Conservation (phyloP, 2,329 filamentous ascomycete species). For the Calonectria hawksworthii region DNA sequence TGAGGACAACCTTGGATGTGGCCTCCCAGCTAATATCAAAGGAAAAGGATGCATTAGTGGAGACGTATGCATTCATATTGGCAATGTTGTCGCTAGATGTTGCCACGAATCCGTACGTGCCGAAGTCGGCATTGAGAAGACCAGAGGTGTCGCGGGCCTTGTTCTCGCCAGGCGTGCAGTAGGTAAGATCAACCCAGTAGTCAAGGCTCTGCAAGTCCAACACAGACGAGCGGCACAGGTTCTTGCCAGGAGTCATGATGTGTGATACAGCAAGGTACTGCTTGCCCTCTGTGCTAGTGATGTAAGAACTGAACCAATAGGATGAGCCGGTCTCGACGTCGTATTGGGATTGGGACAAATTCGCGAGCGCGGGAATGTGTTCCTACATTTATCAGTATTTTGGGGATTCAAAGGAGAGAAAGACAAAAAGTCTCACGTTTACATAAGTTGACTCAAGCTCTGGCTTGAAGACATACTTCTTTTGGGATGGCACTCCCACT, state of each 20-base stretch:
- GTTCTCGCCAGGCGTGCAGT: not conserved
- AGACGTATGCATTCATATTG: not conserved
- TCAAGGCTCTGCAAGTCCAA: not conserved
- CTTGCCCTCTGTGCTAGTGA: constrained; percentile 1
- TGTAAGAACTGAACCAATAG: constrained; percentile 14
- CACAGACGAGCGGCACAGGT: constrained; percentile 1
- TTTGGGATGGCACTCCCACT: not conserved
- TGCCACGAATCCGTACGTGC: not conserved
- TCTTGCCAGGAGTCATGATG: not conserved
- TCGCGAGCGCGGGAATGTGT: not conserved
- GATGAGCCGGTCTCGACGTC: not conserved
- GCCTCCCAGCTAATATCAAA: constrained; percentile 10
- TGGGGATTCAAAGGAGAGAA: too few relatives aligned
- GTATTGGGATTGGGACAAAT: constrained; percentile 4
- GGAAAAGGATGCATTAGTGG: not conserved
- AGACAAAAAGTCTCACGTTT: too few relatives aligned
- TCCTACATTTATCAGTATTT: not conserved
- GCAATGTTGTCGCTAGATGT: constrained; percentile 4
- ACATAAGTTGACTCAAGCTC: not conserved
- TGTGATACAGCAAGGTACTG: constrained; percentile 17
- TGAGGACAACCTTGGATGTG: not conserved
- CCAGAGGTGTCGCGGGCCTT: not conserved
- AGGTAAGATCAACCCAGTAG: constrained; percentile 11
- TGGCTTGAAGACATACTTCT: constrained; percentile 1
- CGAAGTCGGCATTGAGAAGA: not conserved